Evolutionary conservation across 306 rosid species (phyloP).

Genomic region (Fragaria vesca): DNA sequence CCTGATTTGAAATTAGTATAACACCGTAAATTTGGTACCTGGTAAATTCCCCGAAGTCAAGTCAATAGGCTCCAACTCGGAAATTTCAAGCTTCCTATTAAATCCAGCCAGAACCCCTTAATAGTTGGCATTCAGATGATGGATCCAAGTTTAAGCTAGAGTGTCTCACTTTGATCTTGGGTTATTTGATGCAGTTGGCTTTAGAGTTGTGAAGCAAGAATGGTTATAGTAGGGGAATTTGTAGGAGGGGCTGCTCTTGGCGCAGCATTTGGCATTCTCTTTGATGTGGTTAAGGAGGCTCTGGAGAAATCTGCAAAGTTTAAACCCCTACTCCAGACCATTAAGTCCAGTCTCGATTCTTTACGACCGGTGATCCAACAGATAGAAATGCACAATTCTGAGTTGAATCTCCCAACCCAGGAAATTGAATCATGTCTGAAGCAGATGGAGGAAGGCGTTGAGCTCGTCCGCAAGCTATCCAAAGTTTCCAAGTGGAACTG

Average conservation of each 20-base stretch:
- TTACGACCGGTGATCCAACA: not conserved
- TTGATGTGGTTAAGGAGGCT: not conserved
- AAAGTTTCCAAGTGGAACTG: not conserved
- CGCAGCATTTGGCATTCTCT: not conserved
- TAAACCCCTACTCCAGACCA: not conserved
- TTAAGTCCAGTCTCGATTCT: not conserved
- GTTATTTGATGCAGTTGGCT: too few relatives aligned
- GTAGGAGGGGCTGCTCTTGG: not conserved
- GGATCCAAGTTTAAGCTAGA: too few relatives aligned
- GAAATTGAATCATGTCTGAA: not conserved
- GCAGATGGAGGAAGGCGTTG: not conserved
- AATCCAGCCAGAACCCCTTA: too few relatives aligned
- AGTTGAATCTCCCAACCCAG: not conserved
- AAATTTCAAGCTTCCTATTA: too few relatives aligned
- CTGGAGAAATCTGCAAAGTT: not conserved
- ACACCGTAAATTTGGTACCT: too few relatives aligned
- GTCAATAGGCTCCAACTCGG: too few relatives aligned
- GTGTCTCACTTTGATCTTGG: too few relatives aligned
- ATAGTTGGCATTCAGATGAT: too few relatives aligned
- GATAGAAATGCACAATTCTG: not conserved
- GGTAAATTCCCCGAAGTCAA: too few relatives aligned
- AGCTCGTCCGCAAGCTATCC: not conserved
- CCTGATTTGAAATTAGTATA: too few relatives aligned
- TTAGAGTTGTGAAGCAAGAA: not conserved
- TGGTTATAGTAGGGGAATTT: not conserved